These are phyloP conservation scores for Clarkia xantiana DNA, from an alignment of 345 rosid species.

Conservation along the genomic window DNA sequence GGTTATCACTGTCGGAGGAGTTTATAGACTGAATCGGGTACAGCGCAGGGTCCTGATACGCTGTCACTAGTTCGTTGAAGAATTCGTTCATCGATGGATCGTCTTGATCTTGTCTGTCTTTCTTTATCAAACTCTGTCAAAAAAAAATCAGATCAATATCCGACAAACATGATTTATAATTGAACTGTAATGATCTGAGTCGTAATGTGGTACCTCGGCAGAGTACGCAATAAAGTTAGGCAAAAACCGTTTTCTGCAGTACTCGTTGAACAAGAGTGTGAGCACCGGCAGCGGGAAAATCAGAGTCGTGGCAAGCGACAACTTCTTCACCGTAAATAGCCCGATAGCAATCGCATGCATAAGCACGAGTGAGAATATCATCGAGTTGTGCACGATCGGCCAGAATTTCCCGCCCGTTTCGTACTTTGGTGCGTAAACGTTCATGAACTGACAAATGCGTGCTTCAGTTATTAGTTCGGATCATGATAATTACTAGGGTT, in stretches of 20 bases:
- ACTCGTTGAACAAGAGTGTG: constrained; percentile 88
- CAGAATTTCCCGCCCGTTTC: constrained; percentile 92
- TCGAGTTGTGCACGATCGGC: constrained; percentile 87
- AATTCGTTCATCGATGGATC: constrained; percentile 50
- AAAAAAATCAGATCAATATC: not conserved
- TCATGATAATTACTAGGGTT: not conserved
- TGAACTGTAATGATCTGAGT: not conserved
- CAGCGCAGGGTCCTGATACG: constrained; percentile 77
- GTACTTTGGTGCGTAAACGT: constrained; percentile 71
- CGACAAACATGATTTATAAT: constrained; percentile 1
- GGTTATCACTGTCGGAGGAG: constrained; percentile 25
- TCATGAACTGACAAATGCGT: constrained; percentile 54
- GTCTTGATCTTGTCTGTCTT: constrained; percentile 50
- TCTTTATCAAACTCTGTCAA: constrained; percentile 56
- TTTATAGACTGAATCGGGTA: constrained; percentile 39
- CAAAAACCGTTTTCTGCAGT: constrained; percentile 89
- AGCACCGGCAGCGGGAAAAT: constrained; percentile 62
- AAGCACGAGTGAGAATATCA: constrained; percentile 75
- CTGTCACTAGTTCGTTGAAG: constrained; percentile 33
- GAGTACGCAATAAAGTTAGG: constrained; percentile 67
- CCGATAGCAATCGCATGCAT: constrained; percentile 93
- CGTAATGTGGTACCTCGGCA: constrained; percentile 49
- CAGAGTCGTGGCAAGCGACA: constrained; percentile 52
- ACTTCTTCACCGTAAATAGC: constrained; percentile 67
- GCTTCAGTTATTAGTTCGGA: not conserved